Evolutionary conservation across 1,284 basidiomycete genomes (phyloP), one percentile per base, ranked within the genome.

Genomic region (Pholiota adiposa): DNA sequence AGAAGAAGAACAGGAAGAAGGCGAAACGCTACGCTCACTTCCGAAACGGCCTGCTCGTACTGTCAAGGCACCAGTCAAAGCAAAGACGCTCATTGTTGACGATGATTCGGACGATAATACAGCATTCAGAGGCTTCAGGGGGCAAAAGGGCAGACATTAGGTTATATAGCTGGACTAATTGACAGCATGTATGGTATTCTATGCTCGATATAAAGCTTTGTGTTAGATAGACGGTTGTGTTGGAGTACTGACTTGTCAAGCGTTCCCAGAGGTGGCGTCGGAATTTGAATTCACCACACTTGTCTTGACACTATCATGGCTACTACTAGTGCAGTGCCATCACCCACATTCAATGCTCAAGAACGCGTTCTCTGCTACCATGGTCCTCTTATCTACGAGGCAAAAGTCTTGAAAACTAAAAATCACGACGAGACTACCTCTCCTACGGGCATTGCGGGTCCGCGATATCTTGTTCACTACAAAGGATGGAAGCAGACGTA

Each of bases 401-500:
- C 96, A 33, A 97, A 98, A 76, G 83, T 99, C 14, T 85, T 97
- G 64, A 92, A 96, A 72, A 81, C 85, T 1, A 89, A 93, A 69
- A 85, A 82, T 52, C 92, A 89, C 81, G 87, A 90, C 58, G 89
- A 91, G 67, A 78, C 82, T 3, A 88, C 85, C 56, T 87, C 90
- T 6, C 81, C 86, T 43, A 81, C 84, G 4, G 90, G 91, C 2
- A 75, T 79, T 4, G 76, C 85, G 1, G 95, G 95, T 1, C 86
- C 88, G 4, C 93, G 97, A 69, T 99, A 94, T 75, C 90, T 93
- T 64, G 96, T 99, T 23, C 97, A 99, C 76, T 99, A 99, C 82
- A 96, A 97, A 73, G 97, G 97, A 4, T 99, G 97, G 97, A 99
- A 98, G 75, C 93, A 96, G 76, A 96, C 93, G 89, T 96, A 72